Base-by-base conservation (phyloP, 2,329 filamentous ascomycete species). In the Calonectria leucothoes region DNA sequence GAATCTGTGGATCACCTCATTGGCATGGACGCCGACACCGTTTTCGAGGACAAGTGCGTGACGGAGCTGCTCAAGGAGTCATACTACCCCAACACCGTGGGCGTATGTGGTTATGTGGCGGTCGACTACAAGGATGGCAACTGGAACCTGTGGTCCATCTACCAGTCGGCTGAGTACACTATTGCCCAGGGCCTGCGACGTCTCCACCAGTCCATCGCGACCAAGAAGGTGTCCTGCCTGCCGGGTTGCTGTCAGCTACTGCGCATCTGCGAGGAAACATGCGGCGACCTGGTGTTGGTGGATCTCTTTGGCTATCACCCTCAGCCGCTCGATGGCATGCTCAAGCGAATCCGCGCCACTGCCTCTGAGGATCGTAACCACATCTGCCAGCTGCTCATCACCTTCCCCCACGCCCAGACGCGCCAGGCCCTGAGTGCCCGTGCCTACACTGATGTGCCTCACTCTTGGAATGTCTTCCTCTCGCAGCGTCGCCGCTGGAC, bases 21-120 rank as follows among this genome's bases (percentile, higher is more conserved):
- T 15, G 85, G 85, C 11, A 85, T 86, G 84, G 85, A 86, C 48
- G 85, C 83, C 25, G 84, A 86, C 64, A 86, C 84, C 0, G 71
- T 85, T 17, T 86, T 86, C 59, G 84, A 83, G 6, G 71, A 80
- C 10, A 75, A 78, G 67, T 87, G 86, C 69, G 81, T 87, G 74
- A 81, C 77, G 4, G 79, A 86, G 66, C 80, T 87, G 29, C 70
- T 86, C 39, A 80, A 52, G 49, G 49, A 52, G 65, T 78, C 77
- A 72, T 86, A 77, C 78, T 82, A 73, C 78, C 81, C 84, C 14
- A 79, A 82, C 42, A 84, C 84, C 0, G 82, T 86, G n/a, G 85
- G 84, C 5, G 85, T 86, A 7, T 86, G 85, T 61, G 85, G 86
- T 11, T 83, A 84, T 39, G 84, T 87, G n/a, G 77, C 78, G 1